Base-by-base conservation (phyloP, 2,329 filamentous ascomycete genomes). In the Sporothrix sp. region DNA sequence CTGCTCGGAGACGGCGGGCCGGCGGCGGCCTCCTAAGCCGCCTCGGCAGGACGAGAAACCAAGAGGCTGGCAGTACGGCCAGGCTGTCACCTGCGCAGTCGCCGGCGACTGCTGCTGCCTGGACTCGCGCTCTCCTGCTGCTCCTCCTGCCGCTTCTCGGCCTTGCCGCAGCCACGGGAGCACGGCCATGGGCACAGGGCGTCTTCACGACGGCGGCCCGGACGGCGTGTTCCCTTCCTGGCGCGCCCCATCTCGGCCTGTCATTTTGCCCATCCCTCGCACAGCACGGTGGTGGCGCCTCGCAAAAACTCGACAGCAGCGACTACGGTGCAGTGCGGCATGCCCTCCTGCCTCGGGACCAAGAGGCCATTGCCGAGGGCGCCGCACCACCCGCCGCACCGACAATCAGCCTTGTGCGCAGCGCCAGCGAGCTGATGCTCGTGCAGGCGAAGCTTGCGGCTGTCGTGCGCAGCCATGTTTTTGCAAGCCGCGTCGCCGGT, bases 401-500 rank as follows among this genome's bases (percentile, higher is more conserved):
- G 18, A 4, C 13, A 11, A 27, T 46, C 45, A 52, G 50, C n/a
- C 45, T 56, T 4, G 47, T 47, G 14, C 43, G 35, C 36, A 43
- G 54, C n/a, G 51, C 45, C 11, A 39, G 52, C 56, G 21, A 58
- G 43, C 73, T 94, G 20, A 84, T 93, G 71, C 73, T 73, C 16
- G 78, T 85, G 1, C 87, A 94, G 64, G 71, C 77, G n/a, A 75
- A 81, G 25, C 88, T 94, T 51, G 85, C 89, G 64, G 78, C 84
- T 52, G 80, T 93, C 1, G 67, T 93, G 4, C 40, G 50, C 33
- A 39, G 40, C 13, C 44, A 25, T 3, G 35, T 52, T 14, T 23
- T 46, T 10, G 16, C 20, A 6, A 20, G 42, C 16, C 18, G 21
- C 9, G 2, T 23, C 13, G 4, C 37, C 3, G 30, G 21, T 14